Evolutionary conservation across 2,329 filamentous ascomycete species (phyloP), one percentile per base, ranked within the genome.

Genomic region (Tolypocladium paradoxum): DNA sequence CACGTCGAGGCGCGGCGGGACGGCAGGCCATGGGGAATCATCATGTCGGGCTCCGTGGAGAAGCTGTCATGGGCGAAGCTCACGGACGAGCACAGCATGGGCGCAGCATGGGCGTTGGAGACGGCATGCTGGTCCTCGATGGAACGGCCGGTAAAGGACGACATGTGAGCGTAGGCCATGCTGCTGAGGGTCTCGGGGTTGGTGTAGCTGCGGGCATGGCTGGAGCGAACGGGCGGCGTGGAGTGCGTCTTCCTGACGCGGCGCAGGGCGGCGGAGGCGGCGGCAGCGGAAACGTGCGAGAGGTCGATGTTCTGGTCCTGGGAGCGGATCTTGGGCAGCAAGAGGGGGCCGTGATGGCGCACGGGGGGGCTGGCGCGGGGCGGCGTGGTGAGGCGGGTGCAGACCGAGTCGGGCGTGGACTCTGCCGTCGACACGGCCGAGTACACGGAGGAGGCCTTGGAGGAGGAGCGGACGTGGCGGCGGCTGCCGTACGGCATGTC

Each of bases 311-410:
- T 78, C 70, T 92, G 87, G 71, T 95, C 90, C 71, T 93, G 90
- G 40, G 82, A 82, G 56, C 90, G 82, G 72, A 95, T 91, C 77
- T 90, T 93, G 64, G 90, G 90, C 34, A 95, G 77, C 55, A 95
- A 75, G 49, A 89, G 75, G 50, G 89, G 88, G 51, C 89, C 88
- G 71, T 90, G 85, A 56, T 89, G 85, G 56, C 84, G 80, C 61
- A 91, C 81, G 55, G 88, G 87, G 35, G 87, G 87, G 58, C 79
- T 76, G 51, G 78, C 79, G 51, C 77, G 73, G 40, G 77, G 72
- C 38, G 88, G 87, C 14, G 87, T 90, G 51, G 84, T 86, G 61
- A 82, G 76, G 59, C 79, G 76, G 22, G 85, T 87, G 72, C 81
- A 77, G 61, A 83, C 75, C 45, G 87, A 87, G 66, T 87, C 86